A percentile compares a stretch with the other conserved stretches of the same genome.
phyloP scores from a whole-genome alignment of 2,329 filamentous ascomycete genomes.

The Claviceps sorghi region DNA sequence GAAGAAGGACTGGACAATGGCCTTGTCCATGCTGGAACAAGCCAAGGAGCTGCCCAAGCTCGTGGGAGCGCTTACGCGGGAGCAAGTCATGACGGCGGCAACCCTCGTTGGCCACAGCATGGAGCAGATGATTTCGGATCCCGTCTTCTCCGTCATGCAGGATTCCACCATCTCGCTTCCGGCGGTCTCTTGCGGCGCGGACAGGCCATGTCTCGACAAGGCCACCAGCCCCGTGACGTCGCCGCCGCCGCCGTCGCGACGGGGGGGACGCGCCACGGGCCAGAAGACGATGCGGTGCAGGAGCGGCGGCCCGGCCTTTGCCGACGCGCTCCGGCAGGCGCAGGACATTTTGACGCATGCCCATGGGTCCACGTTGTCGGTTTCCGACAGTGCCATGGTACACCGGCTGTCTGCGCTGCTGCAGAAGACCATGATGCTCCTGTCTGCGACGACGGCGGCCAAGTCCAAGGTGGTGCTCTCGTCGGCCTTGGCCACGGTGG shows the following conservation, averaged over 20 bases:
- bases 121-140: slow-evolving; percentile 60
- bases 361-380: slow-evolving; percentile 40
- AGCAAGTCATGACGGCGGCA: slow-evolving; percentile 50
- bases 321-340: slow-evolving; percentile 47
- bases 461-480: slow-evolving; percentile 32
- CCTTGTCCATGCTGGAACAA: slow-evolving; percentile 38
- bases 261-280: slow-evolving; percentile 11
- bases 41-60: slow-evolving; percentile 30
- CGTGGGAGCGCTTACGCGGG: slow-evolving; percentile 25
- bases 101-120: slow-evolving; percentile 54
- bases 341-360: slow-evolving; percentile 52
- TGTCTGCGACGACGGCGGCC: slow-evolving; percentile 44
- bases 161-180: slow-evolving; percentile 88
- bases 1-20: slow-evolving; percentile 42
- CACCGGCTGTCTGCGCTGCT: slow-evolving; percentile 49
- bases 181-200: slow-evolving; percentile 38
- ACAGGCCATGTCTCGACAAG: slow-evolving; percentile 24
- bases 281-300: slow-evolving; percentile 17
- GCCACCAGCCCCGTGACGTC: slow-evolving; percentile 22
- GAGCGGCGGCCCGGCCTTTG: slow-evolving; percentile 27
- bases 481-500: slow-evolving; percentile 45
- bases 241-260: slow-evolving; percentile 21
- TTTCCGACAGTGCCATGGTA: slow-evolving; percentile 43
- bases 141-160: slow-evolving; percentile 76
- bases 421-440: slow-evolving; percentile 49